Evolutionary conservation across 805 yeast species (phyloP).

Genomic region (Zygosaccharomyces gambellarensis): DNA sequence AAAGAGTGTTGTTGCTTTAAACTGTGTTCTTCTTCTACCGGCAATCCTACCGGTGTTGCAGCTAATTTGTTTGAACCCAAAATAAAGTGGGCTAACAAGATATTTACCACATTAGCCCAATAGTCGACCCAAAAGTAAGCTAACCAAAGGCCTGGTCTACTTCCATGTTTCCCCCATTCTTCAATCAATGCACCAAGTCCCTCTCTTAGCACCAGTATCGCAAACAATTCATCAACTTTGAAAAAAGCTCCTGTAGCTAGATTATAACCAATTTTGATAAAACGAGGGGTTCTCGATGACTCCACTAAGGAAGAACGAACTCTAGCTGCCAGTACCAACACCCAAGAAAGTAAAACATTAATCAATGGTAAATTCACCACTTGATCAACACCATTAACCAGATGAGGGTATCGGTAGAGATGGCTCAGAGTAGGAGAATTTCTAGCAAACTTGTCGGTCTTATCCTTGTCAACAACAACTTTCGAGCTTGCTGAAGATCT

Average conservation of each 20-base stretch:
- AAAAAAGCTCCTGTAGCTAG: constrained; percentile 8
- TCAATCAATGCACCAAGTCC: constrained; percentile 27
- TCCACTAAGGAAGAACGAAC: constrained; percentile 17
- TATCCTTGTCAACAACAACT: constrained; percentile 24
- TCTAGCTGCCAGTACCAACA: constrained; percentile 10
- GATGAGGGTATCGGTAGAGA: constrained; percentile 20
- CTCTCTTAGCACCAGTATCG: constrained; percentile 28
- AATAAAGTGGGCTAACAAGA: constrained; percentile 25
- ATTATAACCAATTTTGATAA: constrained; percentile 18
- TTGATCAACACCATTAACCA: constrained; percentile 14
- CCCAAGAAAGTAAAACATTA: constrained; percentile 16
- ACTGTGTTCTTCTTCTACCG: constrained; percentile 4
- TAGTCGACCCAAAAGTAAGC: constrained; percentile 29
- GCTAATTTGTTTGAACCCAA: constrained; percentile 28
- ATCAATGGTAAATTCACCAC: constrained; percentile 19
- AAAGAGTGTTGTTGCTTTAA: constrained; percentile 4
- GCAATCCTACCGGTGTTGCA: constrained; percentile 1
- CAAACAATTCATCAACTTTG: constrained; percentile 25
- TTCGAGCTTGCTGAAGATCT: constrained; percentile 5
- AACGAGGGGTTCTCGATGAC: constrained; percentile 19
- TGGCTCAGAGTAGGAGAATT: constrained; percentile 27
- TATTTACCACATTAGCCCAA: constrained; percentile 30
- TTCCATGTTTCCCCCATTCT: constrained; percentile 16
- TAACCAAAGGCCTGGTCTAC: constrained; percentile 29
- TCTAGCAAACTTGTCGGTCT: constrained; percentile 24